Evolutionary conservation across 2,329 filamentous ascomycete species (phyloP).

Genomic region (Penicillium capsulatum): DNA sequence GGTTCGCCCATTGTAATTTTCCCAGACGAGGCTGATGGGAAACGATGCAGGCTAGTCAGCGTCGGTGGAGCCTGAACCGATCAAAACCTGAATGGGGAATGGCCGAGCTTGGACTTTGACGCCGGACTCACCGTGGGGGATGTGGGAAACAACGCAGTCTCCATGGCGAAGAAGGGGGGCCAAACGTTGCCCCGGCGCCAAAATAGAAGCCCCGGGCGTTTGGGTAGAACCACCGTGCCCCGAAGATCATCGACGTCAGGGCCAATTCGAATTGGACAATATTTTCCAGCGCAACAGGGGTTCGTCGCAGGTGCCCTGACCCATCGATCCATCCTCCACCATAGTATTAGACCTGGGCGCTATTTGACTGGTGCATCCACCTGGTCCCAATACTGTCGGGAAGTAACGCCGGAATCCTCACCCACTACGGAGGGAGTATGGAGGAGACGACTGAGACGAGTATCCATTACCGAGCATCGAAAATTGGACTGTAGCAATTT

Average conservation of each 20-base stretch:
- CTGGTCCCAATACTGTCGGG: background rate
- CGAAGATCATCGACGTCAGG: background rate
- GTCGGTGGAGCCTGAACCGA: constrained; percentile 5
- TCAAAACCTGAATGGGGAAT: constrained; percentile 1
- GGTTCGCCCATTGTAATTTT: constrained; percentile 5
- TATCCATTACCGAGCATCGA: background rate
- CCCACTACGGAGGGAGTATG: too few relatives aligned
- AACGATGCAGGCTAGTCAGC: constrained; percentile 11
- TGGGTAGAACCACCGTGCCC: constrained; percentile 2
- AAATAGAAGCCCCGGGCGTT: too few relatives aligned
- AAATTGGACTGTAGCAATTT: background rate
- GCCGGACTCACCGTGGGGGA: background rate
- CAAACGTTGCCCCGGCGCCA: too few relatives aligned
- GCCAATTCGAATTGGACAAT: background rate
- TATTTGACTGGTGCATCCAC: constrained; percentile 1
- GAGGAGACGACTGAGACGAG: too few relatives aligned
- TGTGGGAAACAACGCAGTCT: too few relatives aligned
- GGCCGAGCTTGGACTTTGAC: constrained; percentile 10
- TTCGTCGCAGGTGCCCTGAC: background rate
- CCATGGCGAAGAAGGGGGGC: too few relatives aligned
- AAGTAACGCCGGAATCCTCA: background rate
- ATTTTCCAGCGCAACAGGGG: background rate
- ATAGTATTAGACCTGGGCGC: background rate
- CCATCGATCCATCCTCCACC: background rate
- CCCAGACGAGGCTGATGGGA: background rate